Evolutionary conservation across 2,329 filamentous ascomycete species (phyloP), one percentile per base, ranked within the genome.

Genomic region (Fusarium neocosmosporiellum): DNA sequence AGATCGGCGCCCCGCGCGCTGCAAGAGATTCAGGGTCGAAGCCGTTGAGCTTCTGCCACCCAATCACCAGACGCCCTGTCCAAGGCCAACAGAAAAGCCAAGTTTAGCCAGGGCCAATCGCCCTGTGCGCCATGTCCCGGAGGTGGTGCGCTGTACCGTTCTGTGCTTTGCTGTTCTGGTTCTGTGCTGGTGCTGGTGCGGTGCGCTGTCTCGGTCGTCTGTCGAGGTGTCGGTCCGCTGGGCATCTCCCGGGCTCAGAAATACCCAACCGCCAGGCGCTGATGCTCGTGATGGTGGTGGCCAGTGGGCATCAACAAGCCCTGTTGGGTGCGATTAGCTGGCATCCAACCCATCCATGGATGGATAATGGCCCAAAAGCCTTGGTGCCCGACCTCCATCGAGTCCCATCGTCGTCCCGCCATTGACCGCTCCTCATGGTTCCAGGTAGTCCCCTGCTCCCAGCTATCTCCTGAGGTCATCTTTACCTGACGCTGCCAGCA

Each of bases 401-500:
- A 72, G 41, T 71, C 59, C 67, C 69, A 67, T 75, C 66, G 62
- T 65, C 66, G 67, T 71, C 66, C 68, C 50, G 64, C 75, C 72
- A 77, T 79, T 79, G 77, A 81, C 79, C 79, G 79, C 79, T 81
- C 73, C 75, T 80, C 76, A 63, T 70, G 66, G 71, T 79, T 72
- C 79, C 74, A 73, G 79, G 79, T 77, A 77, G 75, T 80, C 72
- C 79, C 79, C 80, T 81, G 79, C 75, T 78, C 72, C 64, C 60
- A 64, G 66, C 73, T 77, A 78, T 75, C 72, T 74, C 73, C 72
- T 75, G 73, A 76, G 69, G 72, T 73, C 75, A 73, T 72, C 72
- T 76, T 71, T 76, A 78, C 74, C 76, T 77, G 75, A 75, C 65
- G 69, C 71, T 75, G 72, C 71, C 76, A 75, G 70, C 75, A 66